Base-by-base conservation (phyloP, 805 yeast species). In the Danielia reshetovae region DNA sequence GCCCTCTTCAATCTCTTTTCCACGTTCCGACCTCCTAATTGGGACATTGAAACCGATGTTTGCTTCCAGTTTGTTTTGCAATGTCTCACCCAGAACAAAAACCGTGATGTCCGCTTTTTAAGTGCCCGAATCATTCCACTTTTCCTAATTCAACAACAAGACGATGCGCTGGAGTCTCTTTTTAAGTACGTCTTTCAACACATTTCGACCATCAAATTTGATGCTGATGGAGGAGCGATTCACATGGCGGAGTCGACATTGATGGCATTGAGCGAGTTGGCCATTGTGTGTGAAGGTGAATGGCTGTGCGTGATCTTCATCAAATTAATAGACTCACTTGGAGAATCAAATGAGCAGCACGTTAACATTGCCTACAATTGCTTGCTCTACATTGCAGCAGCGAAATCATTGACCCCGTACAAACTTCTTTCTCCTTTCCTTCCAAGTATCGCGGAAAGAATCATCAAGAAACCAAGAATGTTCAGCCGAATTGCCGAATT, bases 371-470 rank as follows among this genome's bases (percentile, higher is more conserved):
- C 87, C 0, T 77, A 79, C 43, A 81, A 79, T 49, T 75, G 77
- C 36, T 60, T 90, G 4, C 60, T 75, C 15, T 60, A 70, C 22
- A 69, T 84, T 9, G 81, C 96, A 0, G 48, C 60, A 12, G 64
- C 75, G 1, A 74, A 75, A 45, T 58, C 66, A 1, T 60, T 74
- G 23, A 76, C 95, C 0, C 81, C 95, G 0, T 88, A 90, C 75
- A 85, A 83, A 52, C 59, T 90, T 10, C 62, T 87, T 14, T 77
- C 85, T 6, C 95, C 96, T 0, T 85, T 77, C 41, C 70, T 93
- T 48, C 88, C 90, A 2, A 73, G 80, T 23, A 66, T 88, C 6
- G 74, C 89, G 24, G 73, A 77, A 27, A 72, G 72, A 16, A 68
- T 86, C 12, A 79, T 86, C 3, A 75, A 75, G 42, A 74, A 74